Base-by-base conservation (phyloP, 2,329 filamentous ascomycete genomes). In the Trichoderma afroharzianum region DNA sequence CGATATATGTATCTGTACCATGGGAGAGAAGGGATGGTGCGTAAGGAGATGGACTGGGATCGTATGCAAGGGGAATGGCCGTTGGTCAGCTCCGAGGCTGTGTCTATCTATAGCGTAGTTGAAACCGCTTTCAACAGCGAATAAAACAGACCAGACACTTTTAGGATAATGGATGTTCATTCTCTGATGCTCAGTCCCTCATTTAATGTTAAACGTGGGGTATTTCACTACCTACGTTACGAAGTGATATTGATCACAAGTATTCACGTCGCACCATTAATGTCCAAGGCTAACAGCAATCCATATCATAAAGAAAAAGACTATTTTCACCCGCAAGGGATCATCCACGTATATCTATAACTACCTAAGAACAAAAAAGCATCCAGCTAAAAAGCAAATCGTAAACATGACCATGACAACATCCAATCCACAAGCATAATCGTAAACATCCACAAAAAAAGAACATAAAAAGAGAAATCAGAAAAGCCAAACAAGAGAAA, bases 311-410 rank as follows among this genome's bases (percentile, higher is more conserved):
- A 53, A 43, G 39, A 50, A 43, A 57, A 50, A 18, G 61, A 28
- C 39, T 26, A 68, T 36, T 14, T 33, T 28, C 30, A 53, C 66
- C 66, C 66, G 66, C 66, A 69, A 69, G 66, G 55, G 66, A 69
- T 53, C 57, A 39, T 62, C 43, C 57, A 24, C 66, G 30, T 53
- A 36, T n/a, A 69, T 69, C 66, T 69, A 69, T 24, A 26, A 24
- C 26, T 24, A 26, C 18, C 26, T 32, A 68, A 18, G n/a, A 33
- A 24, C 8, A 68, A 59, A 24, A 28, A n/a, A 18, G 24, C 7
- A 21, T 26, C 26, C 11, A 15, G 18, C 15, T 9, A 24, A 32
- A 59, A 47, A n/a, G 12, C 11, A 18, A 47, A 59, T 59, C 36
- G 24, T 24, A 6, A 47, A n/a, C 18, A 32, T 24, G 14, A 26